Evolutionary conservation across 257 asterid species (phyloP), one percentile per base, ranked within the genome.

Genomic region (Misopates orontium): DNA sequence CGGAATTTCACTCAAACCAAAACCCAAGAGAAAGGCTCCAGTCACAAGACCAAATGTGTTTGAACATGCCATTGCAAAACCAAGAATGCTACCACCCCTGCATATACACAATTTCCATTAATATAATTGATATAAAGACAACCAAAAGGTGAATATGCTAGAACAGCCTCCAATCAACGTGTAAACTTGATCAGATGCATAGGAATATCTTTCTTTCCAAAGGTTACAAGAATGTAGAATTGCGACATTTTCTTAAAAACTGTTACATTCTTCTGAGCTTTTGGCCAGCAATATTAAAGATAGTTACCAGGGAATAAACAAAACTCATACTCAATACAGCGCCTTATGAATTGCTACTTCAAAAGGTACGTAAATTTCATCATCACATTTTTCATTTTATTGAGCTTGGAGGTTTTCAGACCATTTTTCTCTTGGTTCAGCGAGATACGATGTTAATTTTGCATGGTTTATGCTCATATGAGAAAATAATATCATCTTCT

Each of bases 61-160:
- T 58, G 96, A 86, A 72, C 96, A 88, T 62, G 91, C 96, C 96
- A 88, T 88, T 31, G 96, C 96, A 62, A 85, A 80, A 66, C 96
- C 96, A 53, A 78, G 81, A 67, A 88, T 80, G 74, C 76, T 80
- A 53, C 94, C 87, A 48, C 80, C 78, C 94, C 96, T 85, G 84
- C 81, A 82, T 39, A 60, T 47, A 24, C 12, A 66, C 48, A 60
- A 55, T 17, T n/a, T 48, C 53, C 55, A 44, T 23, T 9, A 13
- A 36, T 71, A 41, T 54, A 50, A 32, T 59, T 59, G n/a, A 59
- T 59, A 45, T 49, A 11, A 41, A 28, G 11, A 51, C 40, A 22
- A 12, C 5, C 49, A 17, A 8, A 56, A 57, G 14, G 4, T 16
- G 36, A 32, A 21, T 47, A 19, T 31, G 10, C 50, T 17, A 47